Evolutionary conservation across 2,329 filamentous ascomycete species (phyloP), one percentile per base, ranked within the genome.

Genomic region (Pyrenochaeta sp.): DNA sequence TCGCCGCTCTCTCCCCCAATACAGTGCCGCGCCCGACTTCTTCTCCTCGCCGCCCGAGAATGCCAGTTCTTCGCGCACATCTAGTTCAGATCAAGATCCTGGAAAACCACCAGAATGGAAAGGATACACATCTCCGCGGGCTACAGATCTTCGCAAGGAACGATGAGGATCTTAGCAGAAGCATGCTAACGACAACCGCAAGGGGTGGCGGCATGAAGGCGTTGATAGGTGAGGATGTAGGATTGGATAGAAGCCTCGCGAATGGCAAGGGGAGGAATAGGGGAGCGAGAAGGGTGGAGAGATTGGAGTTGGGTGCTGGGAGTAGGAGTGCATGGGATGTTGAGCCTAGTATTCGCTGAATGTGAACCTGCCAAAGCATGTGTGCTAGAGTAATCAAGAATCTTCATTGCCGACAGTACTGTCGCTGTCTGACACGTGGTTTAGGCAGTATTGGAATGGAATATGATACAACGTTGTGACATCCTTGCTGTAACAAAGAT

Each of bases 91-190:
- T 98, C 69, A 88, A 90, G 63, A 89, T 99, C 43, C 85, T 94
- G 45, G 95, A 98, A 78, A 99, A 99, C 71, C 95, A 99, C 75
- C 95, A 99, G 78, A 99, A 99, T 74, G 95, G 95, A 60, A 99
- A 99, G 75, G 95, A 99, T 74, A 99, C 95, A n/a, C 95, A 99
- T 80, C 84, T 99, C 20, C 85, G 95, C 14, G 94, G 92, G 1
- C 85, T 99, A 75, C 96, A 97, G 78, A 89, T 98, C 9, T 99
- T 88, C 68, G 83, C 85, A 3, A 64, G 72, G 45, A 81, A 82
- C 40, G 65, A 66, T 6, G 71, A 73, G 20, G 51, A 51, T 14
- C 58, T 45, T 40, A 33, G 15, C 23, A 31, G 36, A 20, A n/a
- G 35, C 4, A 9, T 17, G 35, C 35, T 17, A 10, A 18, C 17